Percentiles rank a stretch among this genome's conserved stretches.
Conservation (phyloP, 1,139 yeast genomes). For the Lodderomyces margitis region DNA sequence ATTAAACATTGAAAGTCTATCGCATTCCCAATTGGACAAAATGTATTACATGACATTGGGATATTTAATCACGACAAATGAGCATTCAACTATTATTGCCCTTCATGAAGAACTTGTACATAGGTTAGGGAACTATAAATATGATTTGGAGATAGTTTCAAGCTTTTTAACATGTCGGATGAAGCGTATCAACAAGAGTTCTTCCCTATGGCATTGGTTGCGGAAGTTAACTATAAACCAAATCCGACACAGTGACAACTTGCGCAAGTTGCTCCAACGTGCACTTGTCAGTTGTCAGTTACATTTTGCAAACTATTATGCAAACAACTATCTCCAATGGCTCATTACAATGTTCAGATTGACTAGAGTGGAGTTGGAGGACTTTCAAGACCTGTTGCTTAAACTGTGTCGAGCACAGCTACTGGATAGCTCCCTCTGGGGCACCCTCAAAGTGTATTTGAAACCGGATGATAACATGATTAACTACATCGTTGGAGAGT, state of each 20-base stretch:
- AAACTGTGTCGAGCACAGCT: conserved; percentile 6
- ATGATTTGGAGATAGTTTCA: conserved; percentile 32
- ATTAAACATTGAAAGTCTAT: conserved; percentile 30
- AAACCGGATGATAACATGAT: background rate
- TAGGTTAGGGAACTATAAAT: conserved; percentile 15
- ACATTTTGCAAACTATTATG: conserved; percentile 46
- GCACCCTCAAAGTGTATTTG: conserved; percentile 12
- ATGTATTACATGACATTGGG: conserved; percentile 31
- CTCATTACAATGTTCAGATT: conserved; percentile 17
- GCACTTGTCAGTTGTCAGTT: conserved; percentile 30
- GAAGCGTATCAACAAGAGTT: conserved; percentile 41
- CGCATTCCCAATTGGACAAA: conserved; percentile 23
- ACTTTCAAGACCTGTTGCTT: conserved; percentile 1
- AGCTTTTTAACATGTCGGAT: conserved; percentile 34
- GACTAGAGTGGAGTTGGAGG: conserved; percentile 8
- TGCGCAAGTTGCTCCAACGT: conserved; percentile 11
- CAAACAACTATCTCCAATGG: conserved; percentile 35
- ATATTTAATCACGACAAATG: conserved; percentile 40
- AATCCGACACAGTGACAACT: background rate
- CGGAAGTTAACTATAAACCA: conserved; percentile 27
- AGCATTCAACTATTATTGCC: conserved; percentile 34
- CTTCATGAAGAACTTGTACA: conserved; percentile 29
- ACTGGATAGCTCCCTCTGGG: conserved; percentile 38
- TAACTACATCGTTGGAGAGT: conserved; percentile 8
- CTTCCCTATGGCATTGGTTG: conserved; percentile 39